phyloP scores from a whole-genome alignment of 768 basidiomycete genomes.

The Leccinum boreale region DNA sequence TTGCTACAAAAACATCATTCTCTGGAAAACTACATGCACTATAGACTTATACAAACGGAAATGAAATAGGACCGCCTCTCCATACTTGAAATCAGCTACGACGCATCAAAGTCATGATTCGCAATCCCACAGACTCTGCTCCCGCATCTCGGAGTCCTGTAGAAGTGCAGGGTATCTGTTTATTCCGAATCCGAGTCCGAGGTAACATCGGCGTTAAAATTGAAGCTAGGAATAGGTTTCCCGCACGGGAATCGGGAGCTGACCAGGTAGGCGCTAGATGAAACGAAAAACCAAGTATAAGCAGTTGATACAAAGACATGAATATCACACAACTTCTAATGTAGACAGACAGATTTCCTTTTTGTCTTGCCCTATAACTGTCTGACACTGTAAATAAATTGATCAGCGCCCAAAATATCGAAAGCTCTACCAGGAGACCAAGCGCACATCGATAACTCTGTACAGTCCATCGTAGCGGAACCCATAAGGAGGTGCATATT shows the following conservation, averaged over 20 bases:
- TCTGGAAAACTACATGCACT: background rate
- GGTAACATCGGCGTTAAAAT: background rate
- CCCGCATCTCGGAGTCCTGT: background rate
- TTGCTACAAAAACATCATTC: background rate
- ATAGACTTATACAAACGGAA: background rate
- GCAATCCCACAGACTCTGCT: background rate
- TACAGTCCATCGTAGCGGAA: conserved; percentile 33
- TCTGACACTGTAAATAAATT: conserved; percentile 19
- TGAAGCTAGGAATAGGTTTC: background rate
- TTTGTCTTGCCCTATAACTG: conserved; percentile 7
- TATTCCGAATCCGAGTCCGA: background rate
- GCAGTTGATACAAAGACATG: background rate
- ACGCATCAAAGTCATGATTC: background rate
- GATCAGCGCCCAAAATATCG: background rate
- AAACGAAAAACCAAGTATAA: background rate
- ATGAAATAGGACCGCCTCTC: background rate
- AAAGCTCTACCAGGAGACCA: background rate
- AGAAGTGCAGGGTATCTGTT: background rate
- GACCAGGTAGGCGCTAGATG: conserved; percentile 25
- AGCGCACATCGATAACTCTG: conserved; percentile 18
- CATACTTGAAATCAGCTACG: background rate
- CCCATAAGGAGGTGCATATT: conserved; percentile 24
- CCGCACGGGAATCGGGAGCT: conserved; percentile 20
- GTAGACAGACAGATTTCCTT: conserved; percentile 23
- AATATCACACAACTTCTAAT: conserved; percentile 17